phyloP scores from a whole-genome alignment of 2,329 filamentous ascomycete species.

The Fusarium transvaalense region DNA sequence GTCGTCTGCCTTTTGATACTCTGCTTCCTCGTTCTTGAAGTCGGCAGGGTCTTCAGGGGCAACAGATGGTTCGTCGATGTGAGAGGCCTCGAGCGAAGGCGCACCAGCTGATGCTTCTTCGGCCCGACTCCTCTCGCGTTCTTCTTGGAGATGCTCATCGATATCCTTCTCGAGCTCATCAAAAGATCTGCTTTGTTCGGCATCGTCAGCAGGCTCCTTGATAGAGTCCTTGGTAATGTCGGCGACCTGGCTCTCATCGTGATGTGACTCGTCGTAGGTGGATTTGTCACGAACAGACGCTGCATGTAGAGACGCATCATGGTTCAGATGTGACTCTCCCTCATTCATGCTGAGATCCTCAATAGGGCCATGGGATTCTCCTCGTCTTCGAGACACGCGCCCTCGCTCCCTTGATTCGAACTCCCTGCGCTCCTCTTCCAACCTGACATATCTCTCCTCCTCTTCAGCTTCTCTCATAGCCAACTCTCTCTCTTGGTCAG shows the following conservation, averaged over 20 bases:
- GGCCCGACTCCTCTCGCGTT: slow-evolving; percentile 35
- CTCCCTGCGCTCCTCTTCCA: slow-evolving; percentile 45
- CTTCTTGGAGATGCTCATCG: slow-evolving; percentile 39
- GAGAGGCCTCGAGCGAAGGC: slow-evolving; percentile 33
- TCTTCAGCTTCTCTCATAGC: slow-evolving; percentile 54
- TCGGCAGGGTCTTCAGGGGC: slow-evolving; percentile 15
- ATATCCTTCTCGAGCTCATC: slow-evolving; percentile 42
- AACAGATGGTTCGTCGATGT: slow-evolving; percentile 20
- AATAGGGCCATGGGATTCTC: slow-evolving; percentile 20
- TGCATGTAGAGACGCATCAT: slow-evolving; percentile 10
- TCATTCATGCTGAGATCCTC: slow-evolving; percentile 26
- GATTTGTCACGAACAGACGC: slow-evolving; percentile 15
- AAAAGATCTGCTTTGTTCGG: slow-evolving; percentile 29
- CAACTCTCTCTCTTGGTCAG: slow-evolving; percentile 58
- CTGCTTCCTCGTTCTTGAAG: slow-evolving; percentile 38
- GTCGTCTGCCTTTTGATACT: slow-evolving; percentile 60
- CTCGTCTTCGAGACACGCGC: slow-evolving; percentile 29
- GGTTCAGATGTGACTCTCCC: slow-evolving; percentile 24
- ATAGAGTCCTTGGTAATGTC: slow-evolving; percentile 16
- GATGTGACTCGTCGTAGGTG: too few species aligned
- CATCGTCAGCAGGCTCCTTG: slow-evolving; percentile 16
- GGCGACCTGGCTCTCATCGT: slow-evolving; percentile 14
- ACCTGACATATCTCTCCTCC: slow-evolving; percentile 50
- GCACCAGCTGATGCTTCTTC: slow-evolving; percentile 18
- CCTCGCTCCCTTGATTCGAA: slow-evolving; percentile 49